Conservation (phyloP, 345 rosid genomes). For the Punica granatum region DNA sequence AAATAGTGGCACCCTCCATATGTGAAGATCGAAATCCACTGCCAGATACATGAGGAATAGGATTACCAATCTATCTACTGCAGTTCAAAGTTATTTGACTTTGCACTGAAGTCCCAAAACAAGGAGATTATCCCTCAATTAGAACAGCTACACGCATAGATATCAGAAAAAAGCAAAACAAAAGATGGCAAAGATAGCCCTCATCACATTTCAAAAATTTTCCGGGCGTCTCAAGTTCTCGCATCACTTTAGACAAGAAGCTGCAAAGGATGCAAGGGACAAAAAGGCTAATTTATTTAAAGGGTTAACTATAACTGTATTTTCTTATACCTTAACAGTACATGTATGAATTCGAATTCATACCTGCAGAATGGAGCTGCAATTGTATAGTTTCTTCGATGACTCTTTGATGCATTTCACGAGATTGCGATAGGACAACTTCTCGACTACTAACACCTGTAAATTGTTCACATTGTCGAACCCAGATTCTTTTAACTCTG, state of each 20-base stretch:
- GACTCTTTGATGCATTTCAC: constrained; percentile 36
- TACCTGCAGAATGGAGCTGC: constrained; percentile 82
- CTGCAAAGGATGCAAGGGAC: neutral
- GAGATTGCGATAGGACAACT: constrained; percentile 58
- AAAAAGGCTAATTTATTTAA: neutral
- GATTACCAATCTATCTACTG: too few relatives aligned
- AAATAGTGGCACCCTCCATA: neutral
- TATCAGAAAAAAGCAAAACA: neutral
- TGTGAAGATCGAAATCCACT: neutral
- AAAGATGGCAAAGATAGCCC: neutral
- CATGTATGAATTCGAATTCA: neutral
- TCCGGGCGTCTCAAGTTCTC: neutral
- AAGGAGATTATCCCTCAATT: neutral
- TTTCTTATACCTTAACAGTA: too few relatives aligned
- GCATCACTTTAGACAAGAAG: neutral
- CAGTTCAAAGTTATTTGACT: neutral
- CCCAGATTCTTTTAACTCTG: constrained; percentile 43
- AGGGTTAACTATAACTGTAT: neutral
- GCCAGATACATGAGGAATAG: neutral
- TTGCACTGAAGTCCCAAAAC: neutral
- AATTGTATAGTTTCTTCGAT: constrained; percentile 47
- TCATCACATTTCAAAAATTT: neutral
- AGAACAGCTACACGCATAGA: neutral
- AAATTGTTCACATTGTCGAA: constrained; percentile 42
- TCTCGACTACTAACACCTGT: constrained; percentile 53